A percentile compares a stretch with the other conserved stretches of the same genome.
These are phyloP conservation scores for Thermothelomyces thermophilus DNA, from an alignment of 2,329 filamentous ascomycete genomes.

Conservation along the genomic window DNA sequence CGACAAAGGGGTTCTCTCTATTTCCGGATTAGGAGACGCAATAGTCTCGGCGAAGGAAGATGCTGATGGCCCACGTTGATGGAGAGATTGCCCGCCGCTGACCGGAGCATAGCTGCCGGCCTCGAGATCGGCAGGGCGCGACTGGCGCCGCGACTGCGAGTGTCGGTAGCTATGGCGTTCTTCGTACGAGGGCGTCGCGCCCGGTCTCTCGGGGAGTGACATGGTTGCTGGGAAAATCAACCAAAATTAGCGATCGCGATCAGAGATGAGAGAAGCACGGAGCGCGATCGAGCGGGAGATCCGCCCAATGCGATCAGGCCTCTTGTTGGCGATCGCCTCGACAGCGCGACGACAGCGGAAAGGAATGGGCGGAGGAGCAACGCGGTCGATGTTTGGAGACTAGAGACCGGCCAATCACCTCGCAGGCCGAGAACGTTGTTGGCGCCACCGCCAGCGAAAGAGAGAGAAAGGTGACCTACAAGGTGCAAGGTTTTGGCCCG, in stretches of 20 bases:
- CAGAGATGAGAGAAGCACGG: not conserved
- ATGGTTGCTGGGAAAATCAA: constrained; percentile 41
- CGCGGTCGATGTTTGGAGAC: not conserved
- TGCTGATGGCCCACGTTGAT: constrained; percentile 51
- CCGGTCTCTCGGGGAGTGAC: constrained; percentile 60
- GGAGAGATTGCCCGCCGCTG: constrained; percentile 35
- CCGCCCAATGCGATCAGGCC: constrained; percentile 12
- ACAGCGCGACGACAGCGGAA: not conserved
- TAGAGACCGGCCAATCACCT: constrained; percentile 11
- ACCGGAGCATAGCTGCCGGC: constrained; percentile 47
- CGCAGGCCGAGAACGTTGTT: not conserved
- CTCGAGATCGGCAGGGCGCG: constrained; percentile 63
- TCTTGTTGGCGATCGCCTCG: constrained; percentile 7
- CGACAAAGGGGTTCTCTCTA: constrained; percentile 50
- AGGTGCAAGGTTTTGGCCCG: constrained; percentile 16
- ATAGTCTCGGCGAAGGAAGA: constrained; percentile 55
- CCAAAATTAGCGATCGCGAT: constrained; percentile 20
- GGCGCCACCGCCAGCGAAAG: constrained; percentile 10
- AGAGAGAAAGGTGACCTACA: constrained; percentile 15
- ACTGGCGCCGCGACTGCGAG: constrained; percentile 58
- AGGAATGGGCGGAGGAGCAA: not conserved
- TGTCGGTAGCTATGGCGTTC: constrained; percentile 60
- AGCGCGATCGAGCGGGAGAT: constrained; percentile 1
- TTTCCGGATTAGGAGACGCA: constrained; percentile 46
- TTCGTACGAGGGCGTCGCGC: constrained; percentile 54